phyloP scores from a whole-genome alignment of 2,329 filamentous ascomycete genomes.

The Lachnellula hyalina region DNA sequence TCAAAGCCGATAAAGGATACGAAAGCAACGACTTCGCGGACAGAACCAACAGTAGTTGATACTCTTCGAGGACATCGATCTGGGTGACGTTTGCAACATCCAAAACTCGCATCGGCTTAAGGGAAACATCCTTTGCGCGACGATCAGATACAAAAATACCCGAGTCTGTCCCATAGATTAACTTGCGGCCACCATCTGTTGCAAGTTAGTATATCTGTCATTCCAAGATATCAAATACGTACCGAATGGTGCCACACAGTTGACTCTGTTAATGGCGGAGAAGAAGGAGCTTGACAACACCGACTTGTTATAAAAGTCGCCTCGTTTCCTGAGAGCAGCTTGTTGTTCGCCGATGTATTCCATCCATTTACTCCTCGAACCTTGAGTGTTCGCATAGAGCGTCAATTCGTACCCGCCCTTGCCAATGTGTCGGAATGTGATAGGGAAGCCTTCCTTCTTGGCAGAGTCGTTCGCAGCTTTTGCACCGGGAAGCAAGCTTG shows the following conservation, averaged over 20 bases:
- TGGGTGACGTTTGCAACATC: constrained; percentile 87
- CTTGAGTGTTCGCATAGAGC: constrained; percentile 78
- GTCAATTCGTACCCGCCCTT: constrained; percentile 93
- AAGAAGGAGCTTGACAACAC: constrained; percentile 57
- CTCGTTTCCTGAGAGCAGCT: constrained; percentile 76
- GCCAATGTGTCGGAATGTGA: constrained; percentile 92
- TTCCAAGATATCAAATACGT: constrained; percentile 33
- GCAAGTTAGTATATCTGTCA: constrained; percentile 21
- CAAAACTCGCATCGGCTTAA: constrained; percentile 74
- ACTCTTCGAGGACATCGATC: constrained; percentile 93
- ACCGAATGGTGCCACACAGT: constrained; percentile 91
- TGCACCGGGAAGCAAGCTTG: constrained; percentile 66
- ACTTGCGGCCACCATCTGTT: constrained; percentile 84
- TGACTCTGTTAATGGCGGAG: constrained; percentile 71
- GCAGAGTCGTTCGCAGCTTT: constrained; percentile 50
- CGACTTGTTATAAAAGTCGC: constrained; percentile 81
- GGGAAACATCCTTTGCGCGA: constrained; percentile 72
- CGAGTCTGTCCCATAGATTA: constrained; percentile 90
- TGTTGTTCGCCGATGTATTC: constrained; percentile 92
- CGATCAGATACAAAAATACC: constrained; percentile 91
- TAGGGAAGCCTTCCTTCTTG: constrained; percentile 77
- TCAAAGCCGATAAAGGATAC: constrained; percentile 80
- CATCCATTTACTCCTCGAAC: constrained; percentile 91
- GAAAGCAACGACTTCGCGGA: constrained; percentile 91
- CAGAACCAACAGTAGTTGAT: constrained; percentile 83